Percentiles rank a stretch among this genome's conserved stretches.
Conservation (phyloP, 306 rosid genomes). For the Crotalaria pallida region DNA sequence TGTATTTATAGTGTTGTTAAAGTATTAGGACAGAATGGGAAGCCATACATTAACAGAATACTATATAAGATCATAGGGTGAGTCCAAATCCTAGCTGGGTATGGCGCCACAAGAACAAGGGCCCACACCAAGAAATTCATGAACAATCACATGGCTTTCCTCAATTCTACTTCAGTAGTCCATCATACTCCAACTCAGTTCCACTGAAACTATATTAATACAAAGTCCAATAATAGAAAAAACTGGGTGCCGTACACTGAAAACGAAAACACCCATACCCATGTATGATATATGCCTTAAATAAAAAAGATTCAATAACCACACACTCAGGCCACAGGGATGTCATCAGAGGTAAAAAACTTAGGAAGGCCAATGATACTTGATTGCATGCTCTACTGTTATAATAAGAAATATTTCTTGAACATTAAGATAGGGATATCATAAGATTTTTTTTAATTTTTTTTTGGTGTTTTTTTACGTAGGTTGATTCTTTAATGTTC, state of each 20-base stretch:
- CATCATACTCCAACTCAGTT: constrained; percentile 12
- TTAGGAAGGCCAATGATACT: no score
- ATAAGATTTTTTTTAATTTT: no score
- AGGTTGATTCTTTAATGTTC: no score
- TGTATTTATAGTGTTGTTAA: constrained; percentile 18
- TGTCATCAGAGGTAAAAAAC: no score
- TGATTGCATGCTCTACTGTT: no score
- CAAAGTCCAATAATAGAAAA: neutral
- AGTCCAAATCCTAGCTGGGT: constrained; percentile 21
- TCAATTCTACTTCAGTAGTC: neutral
- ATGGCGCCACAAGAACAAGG: constrained; percentile 15
- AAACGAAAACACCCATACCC: constrained; percentile 13
- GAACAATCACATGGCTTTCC: constrained; percentile 39
- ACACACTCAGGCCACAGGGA: no score
- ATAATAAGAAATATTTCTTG: no score
- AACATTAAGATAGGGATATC: no score
- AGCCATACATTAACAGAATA: constrained; percentile 27
- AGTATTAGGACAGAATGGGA: constrained; percentile 2
- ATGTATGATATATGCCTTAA: constrained; percentile 3
- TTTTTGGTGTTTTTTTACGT: no score
- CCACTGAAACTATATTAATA: neutral
- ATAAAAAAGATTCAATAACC: neutral
- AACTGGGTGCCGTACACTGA: constrained; percentile 34
- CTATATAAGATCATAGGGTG: constrained; percentile 20
- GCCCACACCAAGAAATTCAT: constrained; percentile 34